These are phyloP conservation scores for Nectriaceae sp. DNA, from an alignment of 2,329 filamentous ascomycete species.

Conservation along the genomic window DNA sequence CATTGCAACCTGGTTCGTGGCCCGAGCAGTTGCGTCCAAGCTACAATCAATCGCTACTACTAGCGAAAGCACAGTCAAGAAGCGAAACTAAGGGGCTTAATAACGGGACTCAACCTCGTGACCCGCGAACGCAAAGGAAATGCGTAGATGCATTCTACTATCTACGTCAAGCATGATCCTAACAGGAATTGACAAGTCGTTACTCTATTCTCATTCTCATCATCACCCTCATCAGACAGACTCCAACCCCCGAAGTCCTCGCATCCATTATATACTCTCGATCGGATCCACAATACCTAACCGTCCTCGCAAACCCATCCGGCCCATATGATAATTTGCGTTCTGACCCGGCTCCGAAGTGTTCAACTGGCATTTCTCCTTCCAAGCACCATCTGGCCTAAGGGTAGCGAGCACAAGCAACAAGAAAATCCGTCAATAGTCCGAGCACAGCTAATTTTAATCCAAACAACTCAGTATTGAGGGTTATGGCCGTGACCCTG, in stretches of 20 bases:
- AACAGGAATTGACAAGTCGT: background rate
- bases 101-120: conserved; percentile 9
- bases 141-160: conserved; percentile 30
- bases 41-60: conserved; percentile 30
- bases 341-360: conserved; percentile 15
- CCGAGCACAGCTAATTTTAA: background rate
- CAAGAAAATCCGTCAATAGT: conserved; percentile 5
- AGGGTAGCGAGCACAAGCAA: conserved; percentile 5
- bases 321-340: conserved; percentile 4
- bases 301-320: conserved; percentile 6
- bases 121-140: conserved; percentile 16
- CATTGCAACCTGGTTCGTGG: conserved; percentile 45
- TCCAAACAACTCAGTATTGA: conserved; percentile 21
- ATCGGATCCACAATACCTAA: conserved; percentile 2
- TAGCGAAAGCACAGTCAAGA: conserved; percentile 34
- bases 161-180: conserved; percentile 29
- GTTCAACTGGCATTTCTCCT: conserved; percentile 11
- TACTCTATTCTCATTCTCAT: too few species aligned
- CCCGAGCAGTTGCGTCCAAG: conserved; percentile 33
- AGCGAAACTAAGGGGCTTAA: conserved; percentile 34
- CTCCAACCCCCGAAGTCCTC: background rate
- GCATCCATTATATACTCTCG: conserved; percentile 1
- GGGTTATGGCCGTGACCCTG: conserved; percentile 24
- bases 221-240: background rate
- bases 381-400: conserved; percentile 3